Evolutionary conservation across 345 rosid genomes (phyloP).

Genomic region (Fremontodendron californicum): DNA sequence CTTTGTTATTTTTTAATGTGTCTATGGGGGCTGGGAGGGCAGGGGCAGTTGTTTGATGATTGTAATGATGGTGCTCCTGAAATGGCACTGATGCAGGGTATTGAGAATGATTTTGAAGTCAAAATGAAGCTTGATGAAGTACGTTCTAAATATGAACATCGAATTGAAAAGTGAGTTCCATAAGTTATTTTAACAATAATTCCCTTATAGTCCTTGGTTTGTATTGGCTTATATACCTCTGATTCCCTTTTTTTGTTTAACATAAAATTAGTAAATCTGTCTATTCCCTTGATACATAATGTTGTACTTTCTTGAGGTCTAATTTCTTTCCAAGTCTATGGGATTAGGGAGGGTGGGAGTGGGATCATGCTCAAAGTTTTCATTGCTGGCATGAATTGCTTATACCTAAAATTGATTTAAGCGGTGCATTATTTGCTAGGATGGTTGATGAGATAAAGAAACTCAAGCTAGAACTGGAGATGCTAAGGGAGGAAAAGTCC

Average conservation of each 20-base stretch:
- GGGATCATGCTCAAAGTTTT: background rate
- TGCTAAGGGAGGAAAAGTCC: conserved; percentile 51
- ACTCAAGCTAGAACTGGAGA: conserved; percentile 56
- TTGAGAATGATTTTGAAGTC: conserved; percentile 93
- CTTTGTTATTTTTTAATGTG: background rate
- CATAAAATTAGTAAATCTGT: background rate
- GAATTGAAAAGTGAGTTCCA: conserved; percentile 70
- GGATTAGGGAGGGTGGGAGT: background rate
- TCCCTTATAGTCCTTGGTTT: background rate
- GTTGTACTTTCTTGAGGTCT: background rate
- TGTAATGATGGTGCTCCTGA: background rate
- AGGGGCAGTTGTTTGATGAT: background rate
- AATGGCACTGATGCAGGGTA: conserved; percentile 71
- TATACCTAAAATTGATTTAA: background rate
- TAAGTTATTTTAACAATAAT: background rate
- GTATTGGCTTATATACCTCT: background rate
- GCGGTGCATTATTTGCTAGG: conserved; percentile 30
- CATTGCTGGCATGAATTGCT: background rate
- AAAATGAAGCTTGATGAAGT: conserved; percentile 69
- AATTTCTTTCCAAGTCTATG: background rate
- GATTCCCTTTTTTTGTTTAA: background rate
- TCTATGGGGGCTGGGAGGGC: background rate
- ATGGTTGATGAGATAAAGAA: conserved; percentile 59
- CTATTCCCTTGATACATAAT: background rate
- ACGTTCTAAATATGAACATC: conserved; percentile 64